These are phyloP conservation scores for Naematelia encephala DNA, from an alignment of 768 basidiomycete genomes.

Conservation along the genomic window DNA sequence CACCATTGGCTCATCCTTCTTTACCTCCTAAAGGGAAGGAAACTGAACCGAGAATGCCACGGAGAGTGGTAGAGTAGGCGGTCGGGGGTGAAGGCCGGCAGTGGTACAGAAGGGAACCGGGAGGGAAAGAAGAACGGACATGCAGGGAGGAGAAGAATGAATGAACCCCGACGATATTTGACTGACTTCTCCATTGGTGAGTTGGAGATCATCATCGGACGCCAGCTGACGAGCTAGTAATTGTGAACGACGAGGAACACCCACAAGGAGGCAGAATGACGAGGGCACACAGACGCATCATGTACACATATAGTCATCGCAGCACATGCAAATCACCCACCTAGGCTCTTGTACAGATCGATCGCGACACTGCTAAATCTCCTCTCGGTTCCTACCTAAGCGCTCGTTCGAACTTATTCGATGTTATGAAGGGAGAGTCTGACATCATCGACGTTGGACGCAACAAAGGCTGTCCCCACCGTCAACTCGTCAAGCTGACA, in stretches of 20 bases:
- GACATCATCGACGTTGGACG: not conserved
- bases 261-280: too few species aligned
- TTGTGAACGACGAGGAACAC: not conserved
- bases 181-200: too few species aligned
- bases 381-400: too few species aligned
- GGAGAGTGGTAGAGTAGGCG: conserved; percentile 26
- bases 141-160: not conserved
- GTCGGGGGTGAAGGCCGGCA: too few species aligned
- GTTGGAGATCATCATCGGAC: too few species aligned
- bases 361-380: too few species aligned
- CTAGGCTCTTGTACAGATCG: too few species aligned
- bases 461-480: not conserved
- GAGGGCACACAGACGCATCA: too few species aligned
- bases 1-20: conserved; percentile 26
- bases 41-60: conserved; percentile 22
- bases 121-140: not conserved
- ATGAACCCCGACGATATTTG: too few species aligned
- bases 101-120: not conserved
- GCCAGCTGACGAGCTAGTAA: too few species aligned
- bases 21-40: conserved; percentile 23
- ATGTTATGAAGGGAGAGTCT: not conserved
- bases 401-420: not conserved
- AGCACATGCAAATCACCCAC: too few species aligned
- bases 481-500: not conserved
- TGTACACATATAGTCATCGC: too few species aligned